Evolutionary conservation across 257 asterid species (phyloP).

Genomic region (Mitragyna speciosa): DNA sequence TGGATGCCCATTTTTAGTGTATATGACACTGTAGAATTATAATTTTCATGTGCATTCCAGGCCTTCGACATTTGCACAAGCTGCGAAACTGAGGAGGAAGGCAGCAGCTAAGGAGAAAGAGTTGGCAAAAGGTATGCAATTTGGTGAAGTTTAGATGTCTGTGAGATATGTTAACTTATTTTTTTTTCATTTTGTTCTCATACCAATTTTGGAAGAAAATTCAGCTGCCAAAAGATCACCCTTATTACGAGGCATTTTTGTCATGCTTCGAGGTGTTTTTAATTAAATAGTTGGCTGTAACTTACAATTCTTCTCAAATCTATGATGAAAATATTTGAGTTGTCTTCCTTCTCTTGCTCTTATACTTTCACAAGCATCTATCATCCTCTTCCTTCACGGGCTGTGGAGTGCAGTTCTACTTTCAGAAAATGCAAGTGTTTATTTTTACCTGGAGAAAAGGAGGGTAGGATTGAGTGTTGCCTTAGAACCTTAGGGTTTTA

Average conservation of each 20-base stretch:
- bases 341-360: not conserved
- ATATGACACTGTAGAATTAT: not conserved
- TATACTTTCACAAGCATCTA: not conserved
- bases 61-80: conserved; percentile 98
- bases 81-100: conserved; percentile 85
- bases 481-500: not conserved
- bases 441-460: not conserved
- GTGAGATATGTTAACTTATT: conserved; percentile 4
- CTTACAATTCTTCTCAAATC: not conserved
- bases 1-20: not conserved
- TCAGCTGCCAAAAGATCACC: not conserved
- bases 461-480: not conserved
- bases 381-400: too few species aligned
- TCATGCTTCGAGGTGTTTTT: not conserved
- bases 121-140: conserved; percentile 62
- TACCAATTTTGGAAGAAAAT: too few species aligned
- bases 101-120: conserved; percentile 93
- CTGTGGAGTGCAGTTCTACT: not conserved
- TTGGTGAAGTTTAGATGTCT: not conserved
- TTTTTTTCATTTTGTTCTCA: not conserved
- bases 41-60: conserved; percentile 42
- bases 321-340: not conserved
- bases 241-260: not conserved
- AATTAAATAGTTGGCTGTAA: not conserved
- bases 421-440: not conserved